phyloP scores from a whole-genome alignment of 2,329 filamentous ascomycete species.

The Xylariaceae sp. region DNA sequence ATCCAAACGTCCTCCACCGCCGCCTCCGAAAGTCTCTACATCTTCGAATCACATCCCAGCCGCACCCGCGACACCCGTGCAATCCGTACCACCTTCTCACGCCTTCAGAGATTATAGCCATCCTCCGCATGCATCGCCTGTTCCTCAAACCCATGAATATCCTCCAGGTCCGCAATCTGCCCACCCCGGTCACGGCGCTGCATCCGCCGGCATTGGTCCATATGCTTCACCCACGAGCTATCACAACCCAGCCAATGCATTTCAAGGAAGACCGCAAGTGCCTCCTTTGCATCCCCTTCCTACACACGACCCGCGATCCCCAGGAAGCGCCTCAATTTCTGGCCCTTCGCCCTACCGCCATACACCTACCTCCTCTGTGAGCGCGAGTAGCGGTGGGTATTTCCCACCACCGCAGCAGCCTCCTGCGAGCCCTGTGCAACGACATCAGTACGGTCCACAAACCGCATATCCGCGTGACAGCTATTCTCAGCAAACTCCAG shows the following conservation, averaged over 20 bases:
- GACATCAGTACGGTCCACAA: slow-evolving; percentile 44
- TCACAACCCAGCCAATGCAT: slow-evolving; percentile 34
- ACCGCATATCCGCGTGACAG: slow-evolving; percentile 39
- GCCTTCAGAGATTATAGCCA: slow-evolving; percentile 49
- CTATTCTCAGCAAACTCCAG: slow-evolving; percentile 35
- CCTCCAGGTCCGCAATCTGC: slow-evolving; percentile 16
- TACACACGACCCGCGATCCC: slow-evolving; percentile 47
- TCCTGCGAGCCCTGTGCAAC: slow-evolving; percentile 18
- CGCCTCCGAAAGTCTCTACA: slow-evolving; percentile 21
- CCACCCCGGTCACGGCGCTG: slow-evolving; percentile 27
- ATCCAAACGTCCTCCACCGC: slow-evolving; percentile 20
- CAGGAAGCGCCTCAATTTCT: slow-evolving; percentile 39
- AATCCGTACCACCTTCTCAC: slow-evolving; percentile 37
- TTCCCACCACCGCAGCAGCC: slow-evolving; percentile 41
- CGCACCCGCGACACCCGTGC: slow-evolving; percentile 32
- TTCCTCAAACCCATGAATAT: slow-evolving; percentile 44
- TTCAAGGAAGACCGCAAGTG: slow-evolving; percentile 30
- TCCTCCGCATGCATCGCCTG: slow-evolving; percentile 44
- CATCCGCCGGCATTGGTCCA: slow-evolving; percentile 14
- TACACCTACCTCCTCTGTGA: slow-evolving; percentile 42
- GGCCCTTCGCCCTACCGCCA: slow-evolving; percentile 47
- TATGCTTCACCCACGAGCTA: slow-evolving; percentile 36
- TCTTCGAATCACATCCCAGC: slow-evolving; percentile 16
- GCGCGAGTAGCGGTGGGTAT: slow-evolving; percentile 39
- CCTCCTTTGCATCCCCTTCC: slow-evolving; percentile 41